Conservation (phyloP, 768 basidiomycete genomes). For the Kwoniella sp. region DNA sequence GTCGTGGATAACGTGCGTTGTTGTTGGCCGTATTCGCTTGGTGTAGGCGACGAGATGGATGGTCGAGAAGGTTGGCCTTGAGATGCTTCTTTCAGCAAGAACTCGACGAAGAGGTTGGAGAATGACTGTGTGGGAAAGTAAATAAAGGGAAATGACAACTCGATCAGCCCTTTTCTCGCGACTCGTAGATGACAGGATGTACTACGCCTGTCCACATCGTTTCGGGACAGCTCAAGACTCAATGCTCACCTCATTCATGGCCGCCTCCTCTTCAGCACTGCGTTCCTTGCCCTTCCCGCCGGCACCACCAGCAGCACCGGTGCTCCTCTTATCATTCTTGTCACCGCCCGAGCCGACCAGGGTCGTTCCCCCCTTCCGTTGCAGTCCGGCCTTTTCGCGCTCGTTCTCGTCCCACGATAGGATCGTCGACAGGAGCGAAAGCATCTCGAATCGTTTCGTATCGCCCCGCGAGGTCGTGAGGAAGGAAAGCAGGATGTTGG, state of each 20-base stretch:
- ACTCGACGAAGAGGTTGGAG: constrained; percentile 96
- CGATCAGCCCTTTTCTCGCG: too few species aligned
- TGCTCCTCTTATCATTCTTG: constrained; percentile 56
- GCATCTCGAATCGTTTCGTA: constrained; percentile 94
- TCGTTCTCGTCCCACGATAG: constrained; percentile 91
- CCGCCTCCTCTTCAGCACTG: constrained; percentile 67
- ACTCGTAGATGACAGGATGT: neutral
- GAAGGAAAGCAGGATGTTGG: constrained; percentile 89
- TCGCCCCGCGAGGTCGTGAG: constrained; percentile 87
- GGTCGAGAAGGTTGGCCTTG: constrained; percentile 56
- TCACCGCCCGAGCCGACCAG: constrained; percentile 32
- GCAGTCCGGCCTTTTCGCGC: constrained; percentile 85
- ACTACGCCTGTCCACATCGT: neutral
- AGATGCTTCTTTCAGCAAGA: constrained; percentile 87
- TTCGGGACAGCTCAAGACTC: too few species aligned
- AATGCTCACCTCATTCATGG: constrained; percentile 55
- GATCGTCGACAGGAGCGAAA: constrained; percentile 80
- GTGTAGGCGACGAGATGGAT: constrained; percentile 7
- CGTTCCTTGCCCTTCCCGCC: constrained; percentile 58
- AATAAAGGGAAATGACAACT: neutral
- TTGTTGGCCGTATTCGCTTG: constrained; percentile 2
- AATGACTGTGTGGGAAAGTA: constrained; percentile 70
- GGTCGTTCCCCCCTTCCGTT: constrained; percentile 59
- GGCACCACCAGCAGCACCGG: too few species aligned
- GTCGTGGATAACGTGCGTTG: constrained; percentile 9